Conservation (phyloP, 495 filamentous ascomycete species). For the Hyphodiscus hymeniophilus region DNA sequence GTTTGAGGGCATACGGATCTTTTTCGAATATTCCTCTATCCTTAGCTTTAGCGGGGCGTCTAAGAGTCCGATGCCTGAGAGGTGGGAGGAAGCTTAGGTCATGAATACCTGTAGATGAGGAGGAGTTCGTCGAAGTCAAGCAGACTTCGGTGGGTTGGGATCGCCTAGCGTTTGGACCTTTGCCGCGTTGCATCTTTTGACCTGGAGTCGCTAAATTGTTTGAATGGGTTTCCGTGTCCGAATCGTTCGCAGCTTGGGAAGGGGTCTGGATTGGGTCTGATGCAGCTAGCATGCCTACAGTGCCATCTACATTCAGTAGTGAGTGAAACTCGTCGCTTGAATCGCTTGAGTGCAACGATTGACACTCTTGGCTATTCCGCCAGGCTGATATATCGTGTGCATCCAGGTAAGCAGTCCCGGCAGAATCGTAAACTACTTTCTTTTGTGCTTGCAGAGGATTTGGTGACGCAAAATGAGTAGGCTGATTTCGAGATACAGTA, state of each 20-base stretch:
- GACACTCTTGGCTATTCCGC: too few relatives aligned
- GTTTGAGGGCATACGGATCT: conserved; percentile 1
- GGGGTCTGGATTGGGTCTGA: conserved; percentile 13
- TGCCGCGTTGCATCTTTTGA: too few relatives aligned
- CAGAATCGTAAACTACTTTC: neutral
- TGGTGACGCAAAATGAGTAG: neutral
- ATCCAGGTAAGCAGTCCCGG: neutral
- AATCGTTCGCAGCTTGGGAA: neutral
- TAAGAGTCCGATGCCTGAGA: conserved; percentile 26
- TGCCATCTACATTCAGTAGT: too few relatives aligned
- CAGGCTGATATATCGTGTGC: too few relatives aligned
- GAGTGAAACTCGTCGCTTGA: too few relatives aligned
- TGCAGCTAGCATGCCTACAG: neutral
- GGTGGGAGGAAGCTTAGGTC: conserved; percentile 23
- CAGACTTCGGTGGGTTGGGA: neutral
- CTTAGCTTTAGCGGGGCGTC: conserved; percentile 15
- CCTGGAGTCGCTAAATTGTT: too few relatives aligned
- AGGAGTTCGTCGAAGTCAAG: conserved; percentile 17
- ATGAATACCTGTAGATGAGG: conserved; percentile 26
- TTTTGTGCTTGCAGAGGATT: neutral
- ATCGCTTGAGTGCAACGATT: too few relatives aligned
- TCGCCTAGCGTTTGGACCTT: too few relatives aligned
- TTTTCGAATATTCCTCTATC: conserved; percentile 9
- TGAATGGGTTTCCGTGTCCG: too few relatives aligned
- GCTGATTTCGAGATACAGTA: neutral